Conservation (phyloP, 345 rosid species). For the Eucalyptus urophylla region DNA sequence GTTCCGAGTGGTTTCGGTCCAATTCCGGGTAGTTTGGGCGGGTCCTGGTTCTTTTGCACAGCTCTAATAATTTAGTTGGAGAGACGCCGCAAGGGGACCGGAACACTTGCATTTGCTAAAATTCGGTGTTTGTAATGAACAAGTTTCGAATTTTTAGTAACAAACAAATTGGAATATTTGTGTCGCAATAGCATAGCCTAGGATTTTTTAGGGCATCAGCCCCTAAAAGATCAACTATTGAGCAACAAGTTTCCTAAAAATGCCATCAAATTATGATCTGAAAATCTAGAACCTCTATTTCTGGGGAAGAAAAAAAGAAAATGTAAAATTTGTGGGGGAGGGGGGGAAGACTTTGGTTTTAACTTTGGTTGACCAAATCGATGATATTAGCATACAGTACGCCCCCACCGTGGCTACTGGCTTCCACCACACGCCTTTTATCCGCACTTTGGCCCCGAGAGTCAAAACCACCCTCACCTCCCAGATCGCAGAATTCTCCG, state of each 20-base stretch:
- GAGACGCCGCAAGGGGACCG: accelerated
- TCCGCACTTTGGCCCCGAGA: background rate
- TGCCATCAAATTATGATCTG: background rate
- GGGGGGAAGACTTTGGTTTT: background rate
- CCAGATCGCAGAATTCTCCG: background rate
- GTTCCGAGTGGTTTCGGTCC: too few species aligned
- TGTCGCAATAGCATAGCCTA: too few species aligned
- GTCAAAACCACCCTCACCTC: background rate
- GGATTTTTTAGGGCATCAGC: background rate
- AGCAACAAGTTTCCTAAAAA: background rate
- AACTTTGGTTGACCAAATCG: background rate
- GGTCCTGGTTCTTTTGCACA: too few species aligned
- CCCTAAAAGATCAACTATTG: background rate
- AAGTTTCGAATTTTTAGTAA: too few species aligned
- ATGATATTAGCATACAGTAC: background rate
- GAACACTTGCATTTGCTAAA: too few species aligned
- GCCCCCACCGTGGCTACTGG: background rate
- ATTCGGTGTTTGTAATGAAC: background rate
- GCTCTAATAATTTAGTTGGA: too few species aligned
- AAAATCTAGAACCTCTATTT: background rate
- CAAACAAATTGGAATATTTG: too few species aligned
- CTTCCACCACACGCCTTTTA: background rate
- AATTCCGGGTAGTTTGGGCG: too few species aligned
- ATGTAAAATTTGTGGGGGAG: background rate
- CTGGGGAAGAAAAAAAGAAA: background rate